phyloP scores from a whole-genome alignment of 495 filamentous ascomycete genomes.

The Aspergillus mulundensis region DNA sequence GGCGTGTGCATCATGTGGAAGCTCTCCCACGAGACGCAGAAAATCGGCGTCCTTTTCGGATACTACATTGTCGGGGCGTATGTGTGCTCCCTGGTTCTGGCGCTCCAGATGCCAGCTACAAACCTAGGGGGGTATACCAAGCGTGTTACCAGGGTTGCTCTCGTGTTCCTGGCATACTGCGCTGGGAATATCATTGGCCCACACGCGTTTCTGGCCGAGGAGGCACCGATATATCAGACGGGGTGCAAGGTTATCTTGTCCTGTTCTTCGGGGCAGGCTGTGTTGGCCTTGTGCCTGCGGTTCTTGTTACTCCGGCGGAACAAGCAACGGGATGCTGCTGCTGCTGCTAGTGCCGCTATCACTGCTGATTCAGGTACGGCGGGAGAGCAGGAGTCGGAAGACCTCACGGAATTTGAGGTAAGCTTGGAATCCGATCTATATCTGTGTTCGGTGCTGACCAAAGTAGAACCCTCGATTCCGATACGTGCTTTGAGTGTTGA shows the following conservation, averaged over 20 bases:
- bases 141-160: conserved; percentile 32
- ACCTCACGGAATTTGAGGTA: conserved; percentile 20
- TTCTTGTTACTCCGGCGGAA: conserved; percentile 13
- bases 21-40: conserved; percentile 24
- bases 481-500: conserved; percentile 10
- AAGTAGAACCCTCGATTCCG: conserved; percentile 15
- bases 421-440: neutral
- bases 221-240: conserved; percentile 33
- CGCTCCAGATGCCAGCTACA: conserved; percentile 39
- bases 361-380: too few relatives aligned
- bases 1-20: conserved; percentile 36
- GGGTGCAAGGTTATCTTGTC: conserved; percentile 32
- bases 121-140: conserved; percentile 43
- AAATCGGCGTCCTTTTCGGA: conserved; percentile 31
- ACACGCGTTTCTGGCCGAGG: conserved; percentile 31
- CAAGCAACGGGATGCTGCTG: conserved; percentile 11
- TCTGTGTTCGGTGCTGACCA: neutral
- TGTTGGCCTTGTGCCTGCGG: conserved; percentile 11
- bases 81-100: conserved; percentile 36
- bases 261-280: conserved; percentile 18
- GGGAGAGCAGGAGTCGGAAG: neutral
- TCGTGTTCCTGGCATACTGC: conserved; percentile 41
- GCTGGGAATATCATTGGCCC: conserved; percentile 33
- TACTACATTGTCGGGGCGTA: conserved; percentile 39
- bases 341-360: neutral